Conservation (phyloP, 2,329 filamentous ascomycete genomes). For the Blumeria graminis region DNA sequence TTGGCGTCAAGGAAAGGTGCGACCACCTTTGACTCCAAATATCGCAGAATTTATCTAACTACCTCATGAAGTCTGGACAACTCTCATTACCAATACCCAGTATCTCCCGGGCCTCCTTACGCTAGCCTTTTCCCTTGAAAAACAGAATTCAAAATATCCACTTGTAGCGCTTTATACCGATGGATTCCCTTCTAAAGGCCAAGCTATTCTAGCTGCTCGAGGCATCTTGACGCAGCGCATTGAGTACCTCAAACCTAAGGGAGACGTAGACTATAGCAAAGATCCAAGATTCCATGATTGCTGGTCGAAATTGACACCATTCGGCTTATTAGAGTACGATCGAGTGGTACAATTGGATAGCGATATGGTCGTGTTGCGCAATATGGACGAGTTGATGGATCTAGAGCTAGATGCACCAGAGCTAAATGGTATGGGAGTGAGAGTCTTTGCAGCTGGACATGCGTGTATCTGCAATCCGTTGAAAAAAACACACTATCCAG, state of each 20-base stretch:
- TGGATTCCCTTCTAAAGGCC: slow-evolving; percentile 43
- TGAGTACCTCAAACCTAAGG: slow-evolving; percentile 44
- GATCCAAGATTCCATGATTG: slow-evolving; percentile 75
- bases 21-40: slow-evolving; percentile 61
- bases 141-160: slow-evolving; percentile 42
- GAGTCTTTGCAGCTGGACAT: slow-evolving; percentile 62
- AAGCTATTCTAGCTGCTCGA: slow-evolving; percentile 41
- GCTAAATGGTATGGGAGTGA: slow-evolving; percentile 23
- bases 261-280: slow-evolving; percentile 41
- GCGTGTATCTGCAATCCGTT: slow-evolving; percentile 74
- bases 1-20: slow-evolving; percentile 55
- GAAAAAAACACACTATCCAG: slow-evolving; percentile 54
- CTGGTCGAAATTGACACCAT: slow-evolving; percentile 70
- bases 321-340: slow-evolving; percentile 51
- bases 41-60: slow-evolving; percentile 43
- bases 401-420: slow-evolving; percentile 39
- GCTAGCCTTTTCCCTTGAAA: slow-evolving; percentile 52
- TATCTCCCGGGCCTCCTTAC: slow-evolving; percentile 69
- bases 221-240: slow-evolving; percentile 46
- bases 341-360: slow-evolving; percentile 67
- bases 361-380: slow-evolving; percentile 62
- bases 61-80: slow-evolving; percentile 46
- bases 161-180: slow-evolving; percentile 68
- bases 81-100: slow-evolving; percentile 59
- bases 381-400: slow-evolving; percentile 91